Percentiles rank a stretch among this genome's conserved stretches.
Conservation (phyloP, 2,329 filamentous ascomycete genomes). For the Cladosporium sp. region DNA sequence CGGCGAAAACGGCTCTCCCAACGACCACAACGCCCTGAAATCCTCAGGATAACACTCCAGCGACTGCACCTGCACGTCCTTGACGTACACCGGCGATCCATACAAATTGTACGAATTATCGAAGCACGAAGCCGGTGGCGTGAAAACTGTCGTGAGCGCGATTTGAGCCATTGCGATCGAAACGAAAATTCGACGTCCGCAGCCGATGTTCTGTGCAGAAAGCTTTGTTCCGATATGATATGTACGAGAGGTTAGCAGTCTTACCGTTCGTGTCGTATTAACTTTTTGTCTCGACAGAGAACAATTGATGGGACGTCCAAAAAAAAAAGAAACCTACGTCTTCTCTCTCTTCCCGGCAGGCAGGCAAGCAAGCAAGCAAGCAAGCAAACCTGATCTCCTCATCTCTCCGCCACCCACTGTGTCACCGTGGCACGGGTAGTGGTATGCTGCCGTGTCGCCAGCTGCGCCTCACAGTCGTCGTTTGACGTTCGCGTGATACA, state of each 20-base stretch:
- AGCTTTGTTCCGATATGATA: no score
- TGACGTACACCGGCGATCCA: background rate
- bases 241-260: no score
- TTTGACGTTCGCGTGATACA: background rate
- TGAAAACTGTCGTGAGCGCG: slow-evolving; percentile 4
- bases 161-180: background rate
- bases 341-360: no score
- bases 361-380: no score
- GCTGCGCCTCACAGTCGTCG: background rate
- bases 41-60: slow-evolving; percentile 2
- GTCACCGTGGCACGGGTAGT: background rate
- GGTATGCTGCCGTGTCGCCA: background rate
- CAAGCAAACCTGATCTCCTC: background rate
- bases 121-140: background rate
- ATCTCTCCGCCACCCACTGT: background rate
- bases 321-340: no score
- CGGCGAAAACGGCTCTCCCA: background rate
- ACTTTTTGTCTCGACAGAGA: no score
- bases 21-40: background rate
- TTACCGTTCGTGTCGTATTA: no score
- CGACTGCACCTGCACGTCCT: slow-evolving; percentile 3
- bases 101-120: slow-evolving; percentile 1
- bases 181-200: no score
- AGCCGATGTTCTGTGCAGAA: no score
- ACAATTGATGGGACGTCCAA: no score